Percentiles rank a stretch among this genome's conserved stretches.
These are phyloP conservation scores for Trichoderma atroviride DNA, from an alignment of 2,329 filamentous ascomycete genomes.

Conservation along the genomic window DNA sequence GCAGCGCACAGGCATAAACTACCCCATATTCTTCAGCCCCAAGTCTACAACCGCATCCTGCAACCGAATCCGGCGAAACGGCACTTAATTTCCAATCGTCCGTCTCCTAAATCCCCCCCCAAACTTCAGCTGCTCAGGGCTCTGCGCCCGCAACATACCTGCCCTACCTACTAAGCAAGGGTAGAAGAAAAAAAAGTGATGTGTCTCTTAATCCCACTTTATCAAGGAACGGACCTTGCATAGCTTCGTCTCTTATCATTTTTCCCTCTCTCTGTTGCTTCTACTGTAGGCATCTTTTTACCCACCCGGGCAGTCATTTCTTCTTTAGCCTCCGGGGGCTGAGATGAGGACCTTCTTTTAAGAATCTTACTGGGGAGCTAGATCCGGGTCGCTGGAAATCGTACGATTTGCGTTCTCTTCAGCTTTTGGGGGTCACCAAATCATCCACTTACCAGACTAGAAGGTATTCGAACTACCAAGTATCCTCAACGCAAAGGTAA, in stretches of 20 bases:
- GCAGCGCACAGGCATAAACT: not conserved
- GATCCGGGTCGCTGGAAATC: slow-evolving; percentile 23
- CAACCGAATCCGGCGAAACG: not conserved
- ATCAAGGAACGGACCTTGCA: not conserved
- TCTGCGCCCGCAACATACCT: slow-evolving; percentile 12
- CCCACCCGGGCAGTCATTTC: not conserved
- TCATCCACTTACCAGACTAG: not conserved
- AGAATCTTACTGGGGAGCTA: slow-evolving; percentile 15
- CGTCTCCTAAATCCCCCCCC: not conserved
- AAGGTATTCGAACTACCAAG: not conserved
- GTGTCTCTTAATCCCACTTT: not conserved
- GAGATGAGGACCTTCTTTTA: not conserved
- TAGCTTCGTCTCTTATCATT: slow-evolving; percentile 5
- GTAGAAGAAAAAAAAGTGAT: not conserved
- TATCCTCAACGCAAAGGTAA: not conserved
- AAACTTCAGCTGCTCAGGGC: slow-evolving; percentile 7
- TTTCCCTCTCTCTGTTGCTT: not conserved
- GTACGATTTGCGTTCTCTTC: not conserved
- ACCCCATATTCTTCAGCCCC: not conserved
- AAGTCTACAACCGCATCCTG: not conserved
- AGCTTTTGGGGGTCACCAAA: not conserved
- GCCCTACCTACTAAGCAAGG: not conserved
- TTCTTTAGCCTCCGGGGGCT: slow-evolving; percentile 12
- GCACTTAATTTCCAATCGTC: not conserved
- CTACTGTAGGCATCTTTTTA: not conserved